Evolutionary conservation across 768 basidiomycete species (phyloP).

Genomic region (Thelephora ganbajun): DNA sequence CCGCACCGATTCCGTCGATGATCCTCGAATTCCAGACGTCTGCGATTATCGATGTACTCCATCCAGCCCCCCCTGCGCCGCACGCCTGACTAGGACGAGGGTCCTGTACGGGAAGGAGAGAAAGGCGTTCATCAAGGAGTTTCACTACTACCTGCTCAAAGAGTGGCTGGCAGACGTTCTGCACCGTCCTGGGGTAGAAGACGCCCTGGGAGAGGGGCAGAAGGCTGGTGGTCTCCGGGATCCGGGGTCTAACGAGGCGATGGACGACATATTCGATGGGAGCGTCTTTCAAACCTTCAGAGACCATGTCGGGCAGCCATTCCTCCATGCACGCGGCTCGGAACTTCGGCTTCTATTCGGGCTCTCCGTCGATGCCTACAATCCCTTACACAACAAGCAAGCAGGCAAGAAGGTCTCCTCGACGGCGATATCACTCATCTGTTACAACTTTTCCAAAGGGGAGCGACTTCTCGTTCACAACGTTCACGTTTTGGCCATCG

Average conservation of each 20-base stretch:
- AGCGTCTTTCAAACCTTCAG: constrained; percentile 13
- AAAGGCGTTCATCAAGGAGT: constrained; percentile 7
- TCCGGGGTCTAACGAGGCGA: too few species aligned
- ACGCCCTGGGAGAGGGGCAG: constrained; percentile 12
- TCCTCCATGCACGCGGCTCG: not conserved
- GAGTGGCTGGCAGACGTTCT: constrained; percentile 17
- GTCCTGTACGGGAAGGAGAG: not conserved
- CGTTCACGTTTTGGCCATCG: constrained; percentile 8
- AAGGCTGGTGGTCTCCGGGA: too few species aligned
- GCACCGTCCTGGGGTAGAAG: constrained; percentile 14
- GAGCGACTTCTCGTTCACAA: constrained; percentile 10
- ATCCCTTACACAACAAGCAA: constrained; percentile 5
- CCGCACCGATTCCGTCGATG: not conserved
- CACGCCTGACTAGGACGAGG: not conserved
- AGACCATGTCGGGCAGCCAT: constrained; percentile 15
- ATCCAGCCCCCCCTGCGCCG: not conserved
- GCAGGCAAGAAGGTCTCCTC: constrained; percentile 4
- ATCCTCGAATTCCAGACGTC: constrained; percentile 1
- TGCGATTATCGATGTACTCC: not conserved
- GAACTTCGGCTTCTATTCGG: constrained; percentile 3
- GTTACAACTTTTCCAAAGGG: constrained; percentile 14
- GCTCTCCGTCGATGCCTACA: constrained; percentile 8
- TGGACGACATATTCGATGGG: constrained; percentile 20
- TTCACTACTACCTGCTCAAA: constrained; percentile 15
- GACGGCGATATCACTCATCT: constrained; percentile 12